Percentiles rank a stretch among this genome's conserved stretches.
These are phyloP conservation scores for Huntiella moniliformis DNA, from an alignment of 2,329 filamentous ascomycete genomes.

Conservation along the genomic window DNA sequence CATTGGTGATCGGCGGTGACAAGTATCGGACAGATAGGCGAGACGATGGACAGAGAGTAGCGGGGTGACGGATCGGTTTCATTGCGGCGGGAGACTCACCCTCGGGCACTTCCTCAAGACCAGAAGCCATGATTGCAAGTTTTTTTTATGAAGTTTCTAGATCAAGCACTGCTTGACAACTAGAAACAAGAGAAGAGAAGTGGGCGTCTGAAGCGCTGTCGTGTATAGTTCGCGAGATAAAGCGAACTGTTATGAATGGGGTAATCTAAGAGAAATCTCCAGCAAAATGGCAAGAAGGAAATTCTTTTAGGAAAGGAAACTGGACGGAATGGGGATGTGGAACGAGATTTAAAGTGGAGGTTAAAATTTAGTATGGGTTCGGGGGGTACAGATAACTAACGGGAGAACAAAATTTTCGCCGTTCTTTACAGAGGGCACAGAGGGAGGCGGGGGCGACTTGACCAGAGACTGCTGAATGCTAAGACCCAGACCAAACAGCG, in stretches of 20 bases:
- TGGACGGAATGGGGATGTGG: conserved; percentile 12
- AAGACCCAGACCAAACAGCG: too few species aligned
- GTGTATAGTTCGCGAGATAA: conserved; percentile 16
- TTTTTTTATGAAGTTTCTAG: conserved; percentile 34
- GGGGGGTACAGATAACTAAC: not conserved
- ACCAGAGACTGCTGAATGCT: not conserved
- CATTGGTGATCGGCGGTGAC: too few species aligned
- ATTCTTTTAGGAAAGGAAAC: conserved; percentile 22
- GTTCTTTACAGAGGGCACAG: conserved; percentile 1
- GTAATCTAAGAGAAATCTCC: conserved; percentile 28
- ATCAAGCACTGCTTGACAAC: conserved; percentile 68
- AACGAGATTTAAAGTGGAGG: conserved; percentile 6
- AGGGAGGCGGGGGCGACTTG: conserved; percentile 7
- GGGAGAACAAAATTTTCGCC: conserved; percentile 3
- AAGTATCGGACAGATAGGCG: not conserved
- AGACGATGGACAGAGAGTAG: not conserved
- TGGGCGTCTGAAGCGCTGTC: conserved; percentile 21
- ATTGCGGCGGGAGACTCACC: conserved; percentile 35
- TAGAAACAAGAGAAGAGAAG: conserved; percentile 26
- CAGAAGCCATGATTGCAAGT: conserved; percentile 94
- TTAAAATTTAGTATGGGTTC: conserved; percentile 6
- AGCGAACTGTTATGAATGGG: conserved; percentile 7
- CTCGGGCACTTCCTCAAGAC: conserved; percentile 95
- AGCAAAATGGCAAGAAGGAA: conserved; percentile 26
- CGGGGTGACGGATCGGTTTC: not conserved